Evolutionary conservation across 2,329 filamentous ascomycete species (phyloP).

Genomic region (Penicillium thymicola): DNA sequence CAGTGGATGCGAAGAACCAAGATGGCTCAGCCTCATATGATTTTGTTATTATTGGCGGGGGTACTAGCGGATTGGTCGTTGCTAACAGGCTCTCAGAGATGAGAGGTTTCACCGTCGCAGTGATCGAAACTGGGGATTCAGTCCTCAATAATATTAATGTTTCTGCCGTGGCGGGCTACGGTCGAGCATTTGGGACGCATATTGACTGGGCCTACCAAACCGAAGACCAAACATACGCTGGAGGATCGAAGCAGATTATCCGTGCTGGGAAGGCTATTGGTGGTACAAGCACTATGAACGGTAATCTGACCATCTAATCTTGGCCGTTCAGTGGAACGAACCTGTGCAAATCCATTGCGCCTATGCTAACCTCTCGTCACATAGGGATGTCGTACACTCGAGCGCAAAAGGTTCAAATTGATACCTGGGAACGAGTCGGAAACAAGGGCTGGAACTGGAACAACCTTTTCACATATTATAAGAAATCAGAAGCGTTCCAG

Average conservation of each 20-base stretch:
- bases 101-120: constrained; percentile 25
- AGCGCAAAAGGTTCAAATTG: constrained; percentile 37
- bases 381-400: constrained; percentile 41
- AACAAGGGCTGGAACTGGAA: constrained; percentile 36
- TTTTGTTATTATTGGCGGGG: constrained; percentile 37
- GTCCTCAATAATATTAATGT: constrained; percentile 30
- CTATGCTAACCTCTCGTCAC: neutral
- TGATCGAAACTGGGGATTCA: constrained; percentile 35
- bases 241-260: constrained; percentile 32
- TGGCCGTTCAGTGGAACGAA: too few relatives aligned
- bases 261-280: constrained; percentile 45
- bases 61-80: constrained; percentile 35
- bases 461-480: constrained; percentile 31
- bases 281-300: constrained; percentile 47
- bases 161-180: constrained; percentile 25
- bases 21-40: constrained; percentile 23
- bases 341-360: neutral
- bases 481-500: constrained; percentile 30
- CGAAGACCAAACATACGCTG: constrained; percentile 41
- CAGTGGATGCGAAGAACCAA: constrained; percentile 10
- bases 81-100: constrained; percentile 37
- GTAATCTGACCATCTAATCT: constrained; percentile 13
- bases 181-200: constrained; percentile 30
- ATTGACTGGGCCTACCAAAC: constrained; percentile 46
- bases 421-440: constrained; percentile 36